Evolutionary conservation across 2,329 filamentous ascomycete genomes (phyloP).

Genomic region (Cadophora luteo-olivacea): DNA sequence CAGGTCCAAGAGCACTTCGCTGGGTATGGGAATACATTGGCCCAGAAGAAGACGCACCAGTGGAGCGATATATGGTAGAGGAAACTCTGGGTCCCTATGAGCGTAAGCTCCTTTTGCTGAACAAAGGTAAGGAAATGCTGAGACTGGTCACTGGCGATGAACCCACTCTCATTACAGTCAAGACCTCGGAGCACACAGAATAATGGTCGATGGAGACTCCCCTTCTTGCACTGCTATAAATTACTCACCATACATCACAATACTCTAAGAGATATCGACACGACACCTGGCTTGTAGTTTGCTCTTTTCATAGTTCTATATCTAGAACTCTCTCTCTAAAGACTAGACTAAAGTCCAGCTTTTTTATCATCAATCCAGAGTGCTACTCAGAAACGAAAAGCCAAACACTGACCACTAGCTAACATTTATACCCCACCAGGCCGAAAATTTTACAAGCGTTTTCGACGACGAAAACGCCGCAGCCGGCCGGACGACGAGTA

Average conservation of each 20-base stretch:
- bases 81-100: constrained; percentile 61
- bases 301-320: not conserved
- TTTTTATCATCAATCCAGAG: not conserved
- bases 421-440: constrained; percentile 18
- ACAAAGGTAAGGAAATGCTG: constrained; percentile 37
- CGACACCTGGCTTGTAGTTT: not conserved
- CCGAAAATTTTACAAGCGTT: constrained; percentile 24
- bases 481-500: constrained; percentile 11
- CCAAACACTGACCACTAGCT: not conserved
- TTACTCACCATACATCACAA: not conserved
- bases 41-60: constrained; percentile 50
- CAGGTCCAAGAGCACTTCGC: constrained; percentile 46
- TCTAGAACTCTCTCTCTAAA: not conserved
- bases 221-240: not conserved
- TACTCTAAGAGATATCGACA: not conserved
- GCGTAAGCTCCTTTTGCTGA: constrained; percentile 53
- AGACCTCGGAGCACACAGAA: not conserved
- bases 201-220: not conserved
- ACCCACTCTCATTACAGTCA: not conserved
- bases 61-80: constrained; percentile 54
- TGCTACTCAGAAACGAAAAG: not conserved
- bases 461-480: constrained; percentile 22
- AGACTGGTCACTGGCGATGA: constrained; percentile 11
- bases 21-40: constrained; percentile 64
- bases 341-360: not conserved